Evolutionary conservation across 73 alveolate genomes (phyloP), one percentile per base, ranked within the genome.

Genomic region (Effrenium voratum): DNA sequence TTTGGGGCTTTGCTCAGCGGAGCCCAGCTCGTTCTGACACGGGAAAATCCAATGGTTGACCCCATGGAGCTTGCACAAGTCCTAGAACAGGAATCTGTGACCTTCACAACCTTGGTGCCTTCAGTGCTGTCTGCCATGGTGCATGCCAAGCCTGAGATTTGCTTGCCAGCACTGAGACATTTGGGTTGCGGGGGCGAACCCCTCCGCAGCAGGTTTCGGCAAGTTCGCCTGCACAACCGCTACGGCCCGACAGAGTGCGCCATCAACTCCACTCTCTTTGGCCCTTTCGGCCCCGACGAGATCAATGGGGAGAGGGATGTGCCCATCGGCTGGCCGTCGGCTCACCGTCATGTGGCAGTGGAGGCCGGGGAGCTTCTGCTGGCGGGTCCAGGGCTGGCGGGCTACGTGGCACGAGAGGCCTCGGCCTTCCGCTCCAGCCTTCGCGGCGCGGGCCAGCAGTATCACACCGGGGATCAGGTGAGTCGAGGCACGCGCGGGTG

Each of bases 191-290:
- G 96, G 5, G 96, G 96, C 2, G 96, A 90, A 34, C 70, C 96
- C 6, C 86, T 90, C 96, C 32, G 50, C 75, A 5, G 75, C 72
- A 4, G 96, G 68, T 26, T 68, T 45, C 86, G 55, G 40, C 40
- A 41, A 12, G 34, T 43, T 24, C 32, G 43, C 30, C 49, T 90
- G 47, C 96, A 90, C 86, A 90, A 90, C 38, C 96, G 96, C 86
- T 90, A 90, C 16, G 96, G 96, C 24, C 96, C 96, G 3, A 90
- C 96, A 2, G 96, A 90, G 75, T 90, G 96, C 46, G 96, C 96
- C 96, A 68, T 90, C 96, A 90, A 90, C 34, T 85, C 96, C 26
- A n/a, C 68, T 52, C 55, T 90, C 15, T 90, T 90, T 45, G 96
- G 96, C 43, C 96, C 96, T 5, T 15, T 38, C 38, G 41, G 5